Evolutionary conservation across 768 basidiomycete species (phyloP).

Genomic region (Lactarius vividus): DNA sequence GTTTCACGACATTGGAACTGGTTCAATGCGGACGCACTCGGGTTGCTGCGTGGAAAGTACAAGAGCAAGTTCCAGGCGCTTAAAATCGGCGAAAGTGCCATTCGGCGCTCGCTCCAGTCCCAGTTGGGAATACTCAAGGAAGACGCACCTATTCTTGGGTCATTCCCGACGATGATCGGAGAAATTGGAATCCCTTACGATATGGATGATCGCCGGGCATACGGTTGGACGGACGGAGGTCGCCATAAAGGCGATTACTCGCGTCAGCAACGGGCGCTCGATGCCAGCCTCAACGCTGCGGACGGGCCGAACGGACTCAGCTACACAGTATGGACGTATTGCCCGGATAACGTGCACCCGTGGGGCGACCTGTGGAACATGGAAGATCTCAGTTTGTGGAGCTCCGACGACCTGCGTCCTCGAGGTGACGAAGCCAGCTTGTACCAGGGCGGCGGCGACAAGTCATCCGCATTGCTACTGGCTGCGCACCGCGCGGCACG

Average conservation of each 20-base stretch:
- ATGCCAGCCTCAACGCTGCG: constrained; percentile 73
- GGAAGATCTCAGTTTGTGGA: constrained; percentile 93
- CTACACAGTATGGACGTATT: constrained; percentile 90
- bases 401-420: constrained; percentile 59
- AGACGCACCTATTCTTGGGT: constrained; percentile 64
- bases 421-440: constrained; percentile 29
- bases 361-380: constrained; percentile 98
- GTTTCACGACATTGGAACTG: constrained; percentile 92
- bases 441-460: constrained; percentile 34
- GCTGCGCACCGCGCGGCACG: constrained; percentile 30
- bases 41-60: constrained; percentile 84
- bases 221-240: constrained; percentile 72
- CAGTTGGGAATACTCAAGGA: constrained; percentile 78
- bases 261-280: constrained; percentile 78
- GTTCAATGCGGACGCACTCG: constrained; percentile 95
- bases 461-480: constrained; percentile 43
- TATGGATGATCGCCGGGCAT: constrained; percentile 84
- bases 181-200: constrained; percentile 96
- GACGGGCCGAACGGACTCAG: constrained; percentile 75
- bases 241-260: constrained; percentile 73
- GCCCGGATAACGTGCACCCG: constrained; percentile 73
- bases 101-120: constrained; percentile 75
- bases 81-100: constrained; percentile 78
- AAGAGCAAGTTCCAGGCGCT: constrained; percentile 63
- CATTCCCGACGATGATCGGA: constrained; percentile 88